phyloP scores from a whole-genome alignment of 176 grass and related monocot genomes.

The Olyra latifolia region DNA sequence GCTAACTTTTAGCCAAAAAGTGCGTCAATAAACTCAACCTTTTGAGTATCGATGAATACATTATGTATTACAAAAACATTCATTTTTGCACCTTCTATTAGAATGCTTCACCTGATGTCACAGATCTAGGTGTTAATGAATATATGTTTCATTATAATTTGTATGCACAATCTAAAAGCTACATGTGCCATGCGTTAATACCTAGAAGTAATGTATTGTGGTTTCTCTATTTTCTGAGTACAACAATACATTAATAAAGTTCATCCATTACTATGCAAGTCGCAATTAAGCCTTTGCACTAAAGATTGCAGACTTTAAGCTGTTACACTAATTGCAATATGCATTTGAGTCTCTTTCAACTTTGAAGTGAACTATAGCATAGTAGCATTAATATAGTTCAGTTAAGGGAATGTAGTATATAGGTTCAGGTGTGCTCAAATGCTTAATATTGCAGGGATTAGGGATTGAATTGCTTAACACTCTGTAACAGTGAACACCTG shows the following conservation, averaged over 20 bases:
- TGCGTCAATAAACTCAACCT: background rate
- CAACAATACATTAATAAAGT: background rate
- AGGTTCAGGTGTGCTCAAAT: background rate
- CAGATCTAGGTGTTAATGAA: background rate
- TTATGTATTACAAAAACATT: background rate
- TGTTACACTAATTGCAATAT: background rate
- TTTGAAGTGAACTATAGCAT: background rate
- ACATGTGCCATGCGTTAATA: background rate
- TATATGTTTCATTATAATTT: background rate
- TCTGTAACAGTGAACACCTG: background rate
- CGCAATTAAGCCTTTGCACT: background rate
- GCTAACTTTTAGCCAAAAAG: background rate
- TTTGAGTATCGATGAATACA: background rate
- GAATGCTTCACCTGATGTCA: background rate
- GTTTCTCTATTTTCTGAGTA: background rate
- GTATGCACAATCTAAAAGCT: background rate
- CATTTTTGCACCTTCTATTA: background rate
- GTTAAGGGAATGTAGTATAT: background rate
- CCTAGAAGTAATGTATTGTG: background rate
- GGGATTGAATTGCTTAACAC: background rate
- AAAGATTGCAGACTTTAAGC: background rate
- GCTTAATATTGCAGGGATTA: background rate
- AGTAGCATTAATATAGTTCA: background rate
- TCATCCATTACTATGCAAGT: background rate
- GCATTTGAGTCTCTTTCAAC: background rate